Evolutionary conservation across 1,139 yeast genomes (phyloP), one percentile per base, ranked within the genome.

Genomic region (Kurtzmaniella quercitrusa): DNA sequence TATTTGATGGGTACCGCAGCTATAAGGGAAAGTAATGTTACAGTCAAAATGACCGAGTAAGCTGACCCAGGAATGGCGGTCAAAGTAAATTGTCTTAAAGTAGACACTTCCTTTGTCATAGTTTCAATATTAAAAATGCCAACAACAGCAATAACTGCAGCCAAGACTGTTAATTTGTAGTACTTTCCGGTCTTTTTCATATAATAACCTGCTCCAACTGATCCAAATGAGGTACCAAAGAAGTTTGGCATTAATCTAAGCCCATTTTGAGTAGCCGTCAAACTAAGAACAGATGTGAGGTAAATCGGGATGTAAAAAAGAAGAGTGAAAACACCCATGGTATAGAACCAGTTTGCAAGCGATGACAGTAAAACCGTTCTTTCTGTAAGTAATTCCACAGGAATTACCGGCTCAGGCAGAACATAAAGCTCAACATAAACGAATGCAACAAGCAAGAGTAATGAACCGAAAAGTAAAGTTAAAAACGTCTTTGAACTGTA

Each of bases 181-280:
- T 86, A 86, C 40, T 71, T 74, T 3, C 95, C 95, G 1, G 91
- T 83, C 33, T 56, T 60, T 48, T 73, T 79, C 87, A 86, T 84
- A 60, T 82, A 82, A 38, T 71, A 45, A 1, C 95, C 95, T 11
- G 88, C 76, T 16, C 80, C 77, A 20, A 85, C 66, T 0, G 91
- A 83, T 1, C 94, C 94, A 38, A 68, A 42, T 1, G 88, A 77
- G 8, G 80, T 80, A n/a, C 87, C 86, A 41, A 83, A 59, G 57
- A 84, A 84, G 58, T 82, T 84, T 17, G 86, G 82, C 12, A 82
- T 61, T 41, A 83, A 65, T 47, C 89, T 71, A 47, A 71, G 61
- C 3, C 94, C 93, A 41, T 81, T 78, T 45, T 76, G 72, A 14
- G 83, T 74, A 2, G 89, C 76, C 6, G 75, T 54, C 50, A 80